Conservation (phyloP, 2,329 filamentous ascomycete species). For the Talaromyces sp. region DNA sequence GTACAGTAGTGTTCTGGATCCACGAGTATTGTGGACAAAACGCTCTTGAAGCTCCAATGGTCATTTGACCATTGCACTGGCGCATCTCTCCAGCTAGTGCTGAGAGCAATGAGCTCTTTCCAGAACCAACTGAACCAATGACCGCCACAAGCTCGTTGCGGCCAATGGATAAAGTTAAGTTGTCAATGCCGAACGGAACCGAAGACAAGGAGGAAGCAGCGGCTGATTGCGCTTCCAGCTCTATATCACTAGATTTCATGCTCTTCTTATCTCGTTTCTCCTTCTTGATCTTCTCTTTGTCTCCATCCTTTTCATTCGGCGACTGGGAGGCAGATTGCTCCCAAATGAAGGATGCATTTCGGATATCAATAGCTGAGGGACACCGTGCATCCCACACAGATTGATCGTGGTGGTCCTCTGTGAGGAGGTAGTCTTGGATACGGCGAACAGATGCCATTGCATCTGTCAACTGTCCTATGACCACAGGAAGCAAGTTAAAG, state of each 20-base stretch:
- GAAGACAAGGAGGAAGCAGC: too few species aligned
- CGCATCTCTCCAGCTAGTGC: conserved; percentile 1
- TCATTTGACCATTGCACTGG: background rate
- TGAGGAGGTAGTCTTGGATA: conserved; percentile 1
- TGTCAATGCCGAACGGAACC: background rate
- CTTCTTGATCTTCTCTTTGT: too few species aligned
- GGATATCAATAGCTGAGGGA: too few species aligned
- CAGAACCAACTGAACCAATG: conserved; percentile 2
- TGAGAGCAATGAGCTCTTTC: conserved; percentile 1
- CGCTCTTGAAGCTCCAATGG: background rate
- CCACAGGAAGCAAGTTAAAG: background rate
- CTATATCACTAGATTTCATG: too few species aligned
- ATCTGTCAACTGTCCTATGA: background rate
- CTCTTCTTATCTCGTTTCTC: too few species aligned
- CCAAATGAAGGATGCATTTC: too few species aligned
- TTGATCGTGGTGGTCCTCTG: background rate
- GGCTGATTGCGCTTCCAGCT: too few species aligned
- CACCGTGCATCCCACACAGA: too few species aligned
- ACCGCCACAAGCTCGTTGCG: background rate
- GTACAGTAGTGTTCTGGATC: conserved; percentile 60
- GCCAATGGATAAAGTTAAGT: background rate
- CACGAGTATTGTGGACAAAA: conserved; percentile 57
- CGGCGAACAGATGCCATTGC: background rate
- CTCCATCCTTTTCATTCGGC: too few species aligned
- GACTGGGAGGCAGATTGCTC: too few species aligned